Conservation (phyloP, 495 filamentous ascomycete species). For the Penicillium argentinense region DNA sequence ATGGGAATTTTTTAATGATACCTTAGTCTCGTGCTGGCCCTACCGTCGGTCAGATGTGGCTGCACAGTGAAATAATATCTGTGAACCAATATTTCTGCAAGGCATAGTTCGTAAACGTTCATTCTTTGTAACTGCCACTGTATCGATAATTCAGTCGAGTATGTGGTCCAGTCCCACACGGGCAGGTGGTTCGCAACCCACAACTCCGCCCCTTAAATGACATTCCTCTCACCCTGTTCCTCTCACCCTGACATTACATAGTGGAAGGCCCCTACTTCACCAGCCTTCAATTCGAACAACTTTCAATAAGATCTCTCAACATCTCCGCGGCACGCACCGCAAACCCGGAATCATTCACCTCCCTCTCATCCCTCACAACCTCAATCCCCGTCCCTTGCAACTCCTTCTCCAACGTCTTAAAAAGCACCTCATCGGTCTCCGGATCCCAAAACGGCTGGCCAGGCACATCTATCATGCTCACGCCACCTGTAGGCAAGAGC, state of each 20-base stretch:
- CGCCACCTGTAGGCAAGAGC: conserved; percentile 55
- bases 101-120: no score
- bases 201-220: no score
- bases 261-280: no score
- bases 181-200: no score
- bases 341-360: conserved; percentile 50
- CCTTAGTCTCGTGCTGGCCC: conserved; percentile 14
- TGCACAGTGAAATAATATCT: conserved; percentile 14
- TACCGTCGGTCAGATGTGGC: conserved; percentile 7
- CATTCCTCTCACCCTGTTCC: no score
- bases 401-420: conserved; percentile 41
- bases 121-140: no score
- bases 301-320: conserved; percentile 7
- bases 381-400: conserved; percentile 36
- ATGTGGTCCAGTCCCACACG: no score
- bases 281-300: neutral
- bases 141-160: no score
- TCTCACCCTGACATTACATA: no score
- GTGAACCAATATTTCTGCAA: conserved; percentile 8
- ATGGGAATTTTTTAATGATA: conserved; percentile 31
- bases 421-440: conserved; percentile 46
- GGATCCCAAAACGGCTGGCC: conserved; percentile 42
- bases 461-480: conserved; percentile 43
- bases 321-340: conserved; percentile 27
- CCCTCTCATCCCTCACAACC: conserved; percentile 32